A percentile compares a stretch with the other conserved stretches of the same genome.
Conservation (phyloP, 805 yeast species). For the Ogataea philodendri region DNA sequence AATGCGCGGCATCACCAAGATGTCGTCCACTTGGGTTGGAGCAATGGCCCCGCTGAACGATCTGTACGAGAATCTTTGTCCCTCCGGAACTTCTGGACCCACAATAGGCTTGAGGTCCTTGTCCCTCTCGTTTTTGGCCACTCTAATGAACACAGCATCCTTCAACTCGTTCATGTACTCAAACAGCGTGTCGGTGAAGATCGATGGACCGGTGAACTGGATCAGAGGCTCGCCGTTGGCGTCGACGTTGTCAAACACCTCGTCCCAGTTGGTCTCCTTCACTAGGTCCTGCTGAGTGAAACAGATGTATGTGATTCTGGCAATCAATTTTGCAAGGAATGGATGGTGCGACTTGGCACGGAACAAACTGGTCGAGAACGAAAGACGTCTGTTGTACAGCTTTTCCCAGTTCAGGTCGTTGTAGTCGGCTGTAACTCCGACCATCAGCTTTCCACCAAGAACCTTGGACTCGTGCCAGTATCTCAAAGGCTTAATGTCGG, state of each 20-base stretch:
- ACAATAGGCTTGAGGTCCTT: slow-evolving; percentile 24
- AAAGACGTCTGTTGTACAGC: slow-evolving; percentile 26
- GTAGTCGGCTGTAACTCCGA: slow-evolving; percentile 25
- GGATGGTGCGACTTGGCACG: slow-evolving; percentile 29
- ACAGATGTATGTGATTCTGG: slow-evolving; percentile 31
- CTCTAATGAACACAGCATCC: slow-evolving; percentile 30
- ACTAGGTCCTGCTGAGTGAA: slow-evolving; percentile 27
- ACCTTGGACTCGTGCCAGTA: slow-evolving; percentile 27
- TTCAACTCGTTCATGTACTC: slow-evolving; percentile 31
- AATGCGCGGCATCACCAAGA: slow-evolving; percentile 32
- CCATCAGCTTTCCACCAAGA: slow-evolving; percentile 16
- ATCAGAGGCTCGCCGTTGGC: slow-evolving; percentile 35
- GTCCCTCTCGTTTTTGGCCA: slow-evolving; percentile 33
- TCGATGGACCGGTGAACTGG: slow-evolving; percentile 36
- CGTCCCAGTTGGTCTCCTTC: slow-evolving; percentile 30
- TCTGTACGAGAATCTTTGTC: slow-evolving; percentile 30
- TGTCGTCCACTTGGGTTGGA: slow-evolving; percentile 34
- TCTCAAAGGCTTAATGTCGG: slow-evolving; percentile 46
- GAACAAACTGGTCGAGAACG: slow-evolving; percentile 23
- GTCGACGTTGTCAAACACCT: slow-evolving; percentile 30
- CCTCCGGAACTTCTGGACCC: slow-evolving; percentile 31
- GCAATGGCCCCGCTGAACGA: slow-evolving; percentile 32
- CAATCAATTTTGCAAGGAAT: slow-evolving; percentile 26
- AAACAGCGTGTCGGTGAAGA: slow-evolving; percentile 35
- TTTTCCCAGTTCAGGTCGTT: slow-evolving; percentile 27